phyloP scores from a whole-genome alignment of 192 early-diverging fungal genomes.

The Coemansia sp. region DNA sequence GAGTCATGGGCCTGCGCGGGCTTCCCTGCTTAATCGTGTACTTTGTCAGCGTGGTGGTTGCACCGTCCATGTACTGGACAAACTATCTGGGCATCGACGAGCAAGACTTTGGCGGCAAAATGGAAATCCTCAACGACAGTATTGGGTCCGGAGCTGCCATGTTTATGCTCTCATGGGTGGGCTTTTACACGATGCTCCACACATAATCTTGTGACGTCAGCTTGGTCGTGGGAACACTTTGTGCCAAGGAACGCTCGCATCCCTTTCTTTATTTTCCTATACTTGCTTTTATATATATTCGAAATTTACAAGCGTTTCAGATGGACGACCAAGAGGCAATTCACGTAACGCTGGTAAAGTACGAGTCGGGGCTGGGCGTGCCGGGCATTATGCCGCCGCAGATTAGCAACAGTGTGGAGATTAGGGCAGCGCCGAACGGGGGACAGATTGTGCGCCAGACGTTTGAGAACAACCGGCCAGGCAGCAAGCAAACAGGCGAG shows the following conservation, averaged over 20 bases:
- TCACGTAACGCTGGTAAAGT: constrained; percentile 39
- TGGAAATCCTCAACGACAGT: constrained; percentile 50
- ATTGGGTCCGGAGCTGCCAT: constrained; percentile 40
- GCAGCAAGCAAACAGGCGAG: constrained; percentile 16
- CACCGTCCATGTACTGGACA: constrained; percentile 43
- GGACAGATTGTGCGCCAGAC: constrained; percentile 24
- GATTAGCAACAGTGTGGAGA: constrained; percentile 27
- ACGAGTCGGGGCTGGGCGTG: constrained; percentile 31
- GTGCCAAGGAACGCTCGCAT: background rate
- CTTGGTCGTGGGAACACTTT: constrained; percentile 1
- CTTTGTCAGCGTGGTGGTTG: constrained; percentile 28
- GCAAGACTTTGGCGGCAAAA: constrained; percentile 51
- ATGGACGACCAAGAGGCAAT: constrained; percentile 22
- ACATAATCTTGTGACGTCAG: constrained; percentile 10
- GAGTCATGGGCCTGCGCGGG: constrained; percentile 31
- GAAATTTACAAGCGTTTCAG: background rate
- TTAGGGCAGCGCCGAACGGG: constrained; percentile 16
- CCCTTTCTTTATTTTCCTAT: background rate
- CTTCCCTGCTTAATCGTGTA: constrained; percentile 31
- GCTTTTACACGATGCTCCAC: constrained; percentile 26
- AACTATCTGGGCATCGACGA: constrained; percentile 43
- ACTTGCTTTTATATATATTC: background rate
- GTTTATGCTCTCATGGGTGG: constrained; percentile 42
- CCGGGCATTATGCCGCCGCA: constrained; percentile 46
- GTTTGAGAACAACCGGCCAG: constrained; percentile 23